A percentile compares a stretch with the other conserved stretches of the same genome.
These are phyloP conservation scores for Chlorophyllum brunneum DNA, from an alignment of 768 basidiomycete species.

Conservation along the genomic window DNA sequence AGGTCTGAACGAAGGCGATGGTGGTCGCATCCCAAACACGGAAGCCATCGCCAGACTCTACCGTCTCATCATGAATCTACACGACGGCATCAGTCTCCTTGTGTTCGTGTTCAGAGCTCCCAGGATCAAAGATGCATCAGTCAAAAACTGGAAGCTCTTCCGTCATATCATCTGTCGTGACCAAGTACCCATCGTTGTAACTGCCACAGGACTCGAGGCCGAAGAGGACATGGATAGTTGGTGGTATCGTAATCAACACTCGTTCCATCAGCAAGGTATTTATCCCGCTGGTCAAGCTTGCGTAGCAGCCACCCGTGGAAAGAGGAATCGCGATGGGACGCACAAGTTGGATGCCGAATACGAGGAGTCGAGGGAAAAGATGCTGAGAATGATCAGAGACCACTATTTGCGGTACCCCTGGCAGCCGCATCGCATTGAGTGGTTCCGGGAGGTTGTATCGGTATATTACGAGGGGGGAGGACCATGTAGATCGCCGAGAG, in stretches of 20 bases:
- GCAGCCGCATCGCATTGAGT: not conserved
- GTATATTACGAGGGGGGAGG: not conserved
- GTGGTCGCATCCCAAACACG: slow-evolving; percentile 17
- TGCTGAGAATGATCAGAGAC: not conserved
- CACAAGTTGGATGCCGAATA: slow-evolving; percentile 10
- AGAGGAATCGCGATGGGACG: slow-evolving; percentile 6
- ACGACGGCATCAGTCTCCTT: slow-evolving; percentile 34
- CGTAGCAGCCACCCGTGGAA: slow-evolving; percentile 33
- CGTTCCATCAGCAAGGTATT: slow-evolving; percentile 28
- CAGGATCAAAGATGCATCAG: slow-evolving; percentile 27
- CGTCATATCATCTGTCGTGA: slow-evolving; percentile 31
- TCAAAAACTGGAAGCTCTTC: slow-evolving; percentile 37
- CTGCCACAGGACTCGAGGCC: slow-evolving; percentile 35
- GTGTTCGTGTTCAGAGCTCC: slow-evolving; percentile 37
- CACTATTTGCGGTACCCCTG: not conserved
- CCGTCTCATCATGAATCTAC: slow-evolving; percentile 29
- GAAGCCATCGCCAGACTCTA: slow-evolving; percentile 23
- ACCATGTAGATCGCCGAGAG: not conserved
- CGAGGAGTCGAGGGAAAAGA: slow-evolving; percentile 3
- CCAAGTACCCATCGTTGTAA: slow-evolving; percentile 34
- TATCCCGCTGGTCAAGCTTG: slow-evolving; percentile 29
- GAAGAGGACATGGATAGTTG: slow-evolving; percentile 23
- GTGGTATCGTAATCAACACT: slow-evolving; percentile 26
- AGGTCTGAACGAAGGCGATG: slow-evolving; percentile 34
- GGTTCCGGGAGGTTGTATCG: not conserved